These are phyloP conservation scores for Saccharomyces hybrid DNA, from an alignment of 1,139 yeast genomes.

Conservation along the genomic window DNA sequence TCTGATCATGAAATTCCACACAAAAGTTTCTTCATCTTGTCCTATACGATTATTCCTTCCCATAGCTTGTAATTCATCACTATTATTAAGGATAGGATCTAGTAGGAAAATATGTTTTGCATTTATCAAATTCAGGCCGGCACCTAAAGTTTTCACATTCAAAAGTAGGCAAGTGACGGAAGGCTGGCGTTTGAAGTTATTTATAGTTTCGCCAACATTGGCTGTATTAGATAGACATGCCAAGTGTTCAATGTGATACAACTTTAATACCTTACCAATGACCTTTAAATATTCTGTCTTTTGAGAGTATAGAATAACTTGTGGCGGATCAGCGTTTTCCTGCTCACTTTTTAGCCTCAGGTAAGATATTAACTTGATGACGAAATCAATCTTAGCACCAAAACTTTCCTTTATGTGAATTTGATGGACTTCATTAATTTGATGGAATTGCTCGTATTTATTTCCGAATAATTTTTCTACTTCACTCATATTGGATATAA, in stretches of 20 bases:
- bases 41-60: conserved; percentile 92
- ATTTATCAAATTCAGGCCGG: conserved; percentile 83
- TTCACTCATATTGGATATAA: neutral
- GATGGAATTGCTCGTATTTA: conserved; percentile 21
- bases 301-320: conserved; percentile 80
- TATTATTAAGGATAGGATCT: conserved; percentile 86
- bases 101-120: conserved; percentile 86
- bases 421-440: conserved; percentile 37
- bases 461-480: conserved; percentile 3
- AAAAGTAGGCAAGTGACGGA: conserved; percentile 72
- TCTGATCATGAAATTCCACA: conserved; percentile 83
- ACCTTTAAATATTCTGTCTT: conserved; percentile 71
- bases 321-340: conserved; percentile 38
- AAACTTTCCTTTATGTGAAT: conserved; percentile 45
- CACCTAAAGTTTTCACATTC: conserved; percentile 79
- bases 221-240: conserved; percentile 21
- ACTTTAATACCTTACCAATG: conserved; percentile 57
- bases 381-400: conserved; percentile 82
- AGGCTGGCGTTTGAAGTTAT: conserved; percentile 56
- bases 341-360: conserved; percentile 49
- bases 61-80: conserved; percentile 80
- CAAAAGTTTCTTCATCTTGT: conserved; percentile 68
- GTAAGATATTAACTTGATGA: conserved; percentile 63
- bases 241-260: conserved; percentile 48
- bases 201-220: conserved; percentile 35